Conservation (phyloP, 352 stramenopile species). For the Pythium insidiosum region DNA sequence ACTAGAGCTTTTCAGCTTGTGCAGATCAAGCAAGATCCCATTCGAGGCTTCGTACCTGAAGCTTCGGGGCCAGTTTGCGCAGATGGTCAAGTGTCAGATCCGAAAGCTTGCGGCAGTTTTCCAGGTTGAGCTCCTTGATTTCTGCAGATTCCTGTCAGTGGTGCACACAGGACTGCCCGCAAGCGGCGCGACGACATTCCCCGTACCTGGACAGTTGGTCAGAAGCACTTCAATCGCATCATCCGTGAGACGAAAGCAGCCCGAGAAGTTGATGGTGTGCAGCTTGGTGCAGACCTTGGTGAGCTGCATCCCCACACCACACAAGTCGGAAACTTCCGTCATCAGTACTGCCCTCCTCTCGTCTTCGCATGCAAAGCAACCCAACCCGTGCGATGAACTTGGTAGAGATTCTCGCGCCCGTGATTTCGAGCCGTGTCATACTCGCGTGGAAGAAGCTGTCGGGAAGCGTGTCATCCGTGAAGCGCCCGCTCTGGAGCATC, state of each 20-base stretch:
- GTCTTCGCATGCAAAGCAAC: too few relatives aligned
- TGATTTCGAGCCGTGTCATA: slow-evolving; percentile 82
- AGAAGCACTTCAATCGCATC: slow-evolving; percentile 74
- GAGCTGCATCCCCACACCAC: slow-evolving; percentile 26
- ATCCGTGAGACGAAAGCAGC: slow-evolving; percentile 84
- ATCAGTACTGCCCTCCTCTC: too few relatives aligned
- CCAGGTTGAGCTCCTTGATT: slow-evolving; percentile 83
- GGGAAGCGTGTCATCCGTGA: slow-evolving; percentile 80
- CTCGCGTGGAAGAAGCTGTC: slow-evolving; percentile 78
- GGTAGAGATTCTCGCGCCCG: slow-evolving; percentile 79
- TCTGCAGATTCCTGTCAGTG: slow-evolving; percentile 23
- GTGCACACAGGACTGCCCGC: too few relatives aligned
- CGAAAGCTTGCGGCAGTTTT: slow-evolving; percentile 87
- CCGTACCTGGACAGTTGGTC: slow-evolving; percentile 65
- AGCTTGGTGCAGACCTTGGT: slow-evolving; percentile 76
- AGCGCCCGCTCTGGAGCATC: slow-evolving; percentile 55
- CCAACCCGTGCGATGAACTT: slow-evolving; percentile 60
- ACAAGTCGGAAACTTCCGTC: neutral
- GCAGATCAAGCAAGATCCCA: too few relatives aligned
- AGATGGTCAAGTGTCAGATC: slow-evolving; percentile 70
- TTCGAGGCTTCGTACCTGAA: slow-evolving; percentile 76
- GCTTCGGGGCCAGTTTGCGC: slow-evolving; percentile 67
- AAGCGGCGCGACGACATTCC: neutral
- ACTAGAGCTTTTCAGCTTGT: too few relatives aligned
- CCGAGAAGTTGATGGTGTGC: slow-evolving; percentile 80